A percentile compares a stretch with the other conserved stretches of the same genome.
These are phyloP conservation scores for Penicillium glabrum DNA, from an alignment of 2,329 filamentous ascomycete genomes.

Conservation along the genomic window DNA sequence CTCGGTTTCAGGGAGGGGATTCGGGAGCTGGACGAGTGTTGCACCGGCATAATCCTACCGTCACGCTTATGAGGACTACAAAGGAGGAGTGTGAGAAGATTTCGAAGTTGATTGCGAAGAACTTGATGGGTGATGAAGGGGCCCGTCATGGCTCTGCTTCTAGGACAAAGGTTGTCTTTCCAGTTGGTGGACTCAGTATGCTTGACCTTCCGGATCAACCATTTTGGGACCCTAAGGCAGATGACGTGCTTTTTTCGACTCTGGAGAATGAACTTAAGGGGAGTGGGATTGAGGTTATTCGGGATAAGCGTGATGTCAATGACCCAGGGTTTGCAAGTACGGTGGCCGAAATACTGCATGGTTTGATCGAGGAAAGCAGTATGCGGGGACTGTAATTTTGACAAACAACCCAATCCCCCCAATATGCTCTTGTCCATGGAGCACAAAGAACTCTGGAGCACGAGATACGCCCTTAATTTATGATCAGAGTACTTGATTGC, in stretches of 20 bases:
- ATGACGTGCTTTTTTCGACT: constrained; percentile 48
- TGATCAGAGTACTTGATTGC: background rate
- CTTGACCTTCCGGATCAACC: constrained; percentile 55
- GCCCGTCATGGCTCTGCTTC: constrained; percentile 40
- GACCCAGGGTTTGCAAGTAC: constrained; percentile 28
- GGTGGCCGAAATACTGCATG: constrained; percentile 23
- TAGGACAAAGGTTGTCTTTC: constrained; percentile 53
- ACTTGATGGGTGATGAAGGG: constrained; percentile 45
- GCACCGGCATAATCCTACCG: constrained; percentile 65
- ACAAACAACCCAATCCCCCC: constrained; percentile 15
- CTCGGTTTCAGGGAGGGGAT: background rate
- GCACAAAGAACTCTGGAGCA: too few species aligned
- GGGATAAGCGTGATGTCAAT: constrained; percentile 43
- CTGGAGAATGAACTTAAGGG: constrained; percentile 52
- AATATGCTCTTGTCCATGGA: too few species aligned
- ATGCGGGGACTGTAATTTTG: constrained; percentile 31
- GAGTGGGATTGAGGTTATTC: constrained; percentile 51
- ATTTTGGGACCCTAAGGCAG: constrained; percentile 54
- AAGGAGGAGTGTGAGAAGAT: constrained; percentile 57
- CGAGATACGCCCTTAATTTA: too few species aligned
- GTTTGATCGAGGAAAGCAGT: constrained; percentile 13
- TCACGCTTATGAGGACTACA: constrained; percentile 66
- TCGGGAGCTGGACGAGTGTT: constrained; percentile 44
- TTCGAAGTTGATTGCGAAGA: constrained; percentile 57
- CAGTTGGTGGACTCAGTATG: constrained; percentile 61